phyloP scores from a whole-genome alignment of 2,329 filamentous ascomycete genomes.

The Nemania bipapillata region DNA sequence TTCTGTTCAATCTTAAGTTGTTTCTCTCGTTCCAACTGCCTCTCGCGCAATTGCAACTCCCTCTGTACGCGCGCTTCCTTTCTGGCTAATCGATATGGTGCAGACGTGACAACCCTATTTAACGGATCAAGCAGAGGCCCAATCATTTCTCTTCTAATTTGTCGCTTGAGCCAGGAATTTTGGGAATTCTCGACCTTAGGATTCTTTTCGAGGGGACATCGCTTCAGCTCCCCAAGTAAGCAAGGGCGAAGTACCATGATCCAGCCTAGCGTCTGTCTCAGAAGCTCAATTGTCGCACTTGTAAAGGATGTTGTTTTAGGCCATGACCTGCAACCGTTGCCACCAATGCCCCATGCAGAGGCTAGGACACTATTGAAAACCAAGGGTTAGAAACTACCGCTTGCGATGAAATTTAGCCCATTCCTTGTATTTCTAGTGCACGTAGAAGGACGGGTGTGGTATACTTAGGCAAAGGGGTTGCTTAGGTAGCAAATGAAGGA shows the following conservation, averaged over 20 bases:
- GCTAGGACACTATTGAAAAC: constrained; percentile 35
- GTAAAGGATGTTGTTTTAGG: constrained; percentile 42
- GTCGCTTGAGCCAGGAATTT: constrained; percentile 15
- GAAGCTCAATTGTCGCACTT: constrained; percentile 39
- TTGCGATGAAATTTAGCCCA: not conserved
- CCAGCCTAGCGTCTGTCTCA: constrained; percentile 44
- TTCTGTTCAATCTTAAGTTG: constrained; percentile 35
- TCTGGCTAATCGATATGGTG: constrained; percentile 39
- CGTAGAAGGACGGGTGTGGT: no score
- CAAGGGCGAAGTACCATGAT: constrained; percentile 40
- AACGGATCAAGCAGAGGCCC: constrained; percentile 37
- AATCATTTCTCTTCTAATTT: constrained; percentile 39
- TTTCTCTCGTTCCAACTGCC: constrained; percentile 33
- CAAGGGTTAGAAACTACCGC: not conserved
- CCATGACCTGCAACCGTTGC: constrained; percentile 38
- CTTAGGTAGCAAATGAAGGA: not conserved
- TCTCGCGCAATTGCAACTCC: constrained; percentile 25
- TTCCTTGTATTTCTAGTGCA: not conserved
- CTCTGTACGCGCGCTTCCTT: constrained; percentile 29
- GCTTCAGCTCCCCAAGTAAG: constrained; percentile 35
- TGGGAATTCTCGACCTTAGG: constrained; percentile 8
- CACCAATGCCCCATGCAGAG: constrained; percentile 46
- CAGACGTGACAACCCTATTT: constrained; percentile 27
- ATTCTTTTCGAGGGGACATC: constrained; percentile 20
- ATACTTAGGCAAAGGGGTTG: not conserved